Conservation (phyloP, 345 rosid genomes). For the Rhodamnia rubescens region DNA sequence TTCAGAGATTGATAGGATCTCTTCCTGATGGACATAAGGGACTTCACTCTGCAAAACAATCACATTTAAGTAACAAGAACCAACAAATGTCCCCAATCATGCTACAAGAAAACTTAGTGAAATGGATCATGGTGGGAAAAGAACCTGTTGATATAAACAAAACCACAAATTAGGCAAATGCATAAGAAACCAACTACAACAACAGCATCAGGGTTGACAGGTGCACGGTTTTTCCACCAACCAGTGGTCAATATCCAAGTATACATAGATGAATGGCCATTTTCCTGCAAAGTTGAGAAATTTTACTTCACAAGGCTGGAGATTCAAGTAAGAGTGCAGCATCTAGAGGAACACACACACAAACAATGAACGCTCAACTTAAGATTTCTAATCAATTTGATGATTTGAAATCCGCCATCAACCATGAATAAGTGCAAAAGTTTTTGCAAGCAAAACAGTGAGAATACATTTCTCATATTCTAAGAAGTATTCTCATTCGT, state of each 20-base stretch:
- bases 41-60: constrained; percentile 20
- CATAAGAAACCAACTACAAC: constrained; percentile 41
- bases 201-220: constrained; percentile 55
- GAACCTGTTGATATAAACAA: constrained; percentile 56
- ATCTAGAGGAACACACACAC: background rate
- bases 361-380: background rate
- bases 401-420: background rate
- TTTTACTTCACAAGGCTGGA: background rate
- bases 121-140: background rate
- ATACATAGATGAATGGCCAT: constrained; percentile 48
- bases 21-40: constrained; percentile 8
- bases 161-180: constrained; percentile 37
- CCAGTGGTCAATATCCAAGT: constrained; percentile 65
- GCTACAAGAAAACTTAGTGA: background rate
- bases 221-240: constrained; percentile 57
- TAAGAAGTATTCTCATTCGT: background rate
- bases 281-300: constrained; percentile 26
- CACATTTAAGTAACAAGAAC: background rate
- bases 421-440: no score
- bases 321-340: background rate
- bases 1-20: constrained; percentile 24
- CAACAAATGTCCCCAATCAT: background rate
- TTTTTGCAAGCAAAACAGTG: background rate
- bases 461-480: background rate
- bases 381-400: background rate